Conservation (phyloP, 1,284 basidiomycete genomes). For the Phellopilus nigrolimitatus region DNA sequence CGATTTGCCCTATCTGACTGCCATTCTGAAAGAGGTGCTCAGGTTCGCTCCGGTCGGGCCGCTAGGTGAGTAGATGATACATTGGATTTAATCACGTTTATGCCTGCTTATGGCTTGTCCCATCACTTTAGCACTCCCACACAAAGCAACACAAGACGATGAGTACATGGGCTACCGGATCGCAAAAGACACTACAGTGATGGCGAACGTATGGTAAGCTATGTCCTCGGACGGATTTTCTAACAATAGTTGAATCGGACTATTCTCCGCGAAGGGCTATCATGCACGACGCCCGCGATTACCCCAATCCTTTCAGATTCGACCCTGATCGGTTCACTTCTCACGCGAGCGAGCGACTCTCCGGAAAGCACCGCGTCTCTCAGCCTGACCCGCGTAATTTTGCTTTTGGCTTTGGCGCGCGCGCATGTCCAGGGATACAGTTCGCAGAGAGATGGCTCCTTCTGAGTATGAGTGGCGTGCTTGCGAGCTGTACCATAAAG, state of each 20-base stretch:
- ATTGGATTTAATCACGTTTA: background rate
- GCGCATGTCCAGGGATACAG: slow-evolving; percentile 13
- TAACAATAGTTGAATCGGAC: no score
- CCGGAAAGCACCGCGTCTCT: background rate
- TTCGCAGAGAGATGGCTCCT: slow-evolving; percentile 8
- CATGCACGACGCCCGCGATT: slow-evolving; percentile 18
- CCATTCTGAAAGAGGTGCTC: slow-evolving; percentile 20
- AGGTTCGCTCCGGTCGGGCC: slow-evolving; percentile 7
- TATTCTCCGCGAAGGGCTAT: slow-evolving; percentile 10
- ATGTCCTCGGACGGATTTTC: no score
- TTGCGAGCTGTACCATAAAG: background rate
- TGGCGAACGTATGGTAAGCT: slow-evolving; percentile 4
- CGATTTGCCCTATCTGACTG: slow-evolving; percentile 19
- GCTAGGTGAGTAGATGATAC: background rate
- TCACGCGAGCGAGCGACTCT: background rate
- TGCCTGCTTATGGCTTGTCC: background rate
- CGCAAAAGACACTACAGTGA: slow-evolving; percentile 7
- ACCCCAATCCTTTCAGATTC: slow-evolving; percentile 19
- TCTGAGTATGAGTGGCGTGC: slow-evolving; percentile 2
- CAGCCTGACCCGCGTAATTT: slow-evolving; percentile 21
- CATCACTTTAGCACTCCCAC: background rate
- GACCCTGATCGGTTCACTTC: slow-evolving; percentile 21
- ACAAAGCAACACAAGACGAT: slow-evolving; percentile 3
- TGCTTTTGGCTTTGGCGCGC: slow-evolving; percentile 23
- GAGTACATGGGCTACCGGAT: slow-evolving; percentile 8